Evolutionary conservation across 116 monocot genomes (phyloP).

Genomic region (Trichopus zeylanicus): DNA sequence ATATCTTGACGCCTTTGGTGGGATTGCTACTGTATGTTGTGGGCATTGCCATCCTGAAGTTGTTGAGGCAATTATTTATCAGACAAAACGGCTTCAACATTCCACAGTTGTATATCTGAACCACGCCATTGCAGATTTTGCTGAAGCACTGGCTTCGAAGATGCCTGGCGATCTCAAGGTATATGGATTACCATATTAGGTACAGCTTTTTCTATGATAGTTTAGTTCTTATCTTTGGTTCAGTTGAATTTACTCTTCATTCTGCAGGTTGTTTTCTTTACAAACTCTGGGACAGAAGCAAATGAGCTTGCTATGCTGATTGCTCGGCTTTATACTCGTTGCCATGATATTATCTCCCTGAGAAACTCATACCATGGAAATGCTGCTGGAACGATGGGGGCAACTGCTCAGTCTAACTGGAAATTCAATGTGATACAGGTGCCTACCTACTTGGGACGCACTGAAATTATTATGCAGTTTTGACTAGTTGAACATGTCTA

Average conservation of each 20-base stretch:
- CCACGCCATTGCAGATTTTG: conserved; percentile 76
- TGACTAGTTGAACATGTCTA: too few species aligned
- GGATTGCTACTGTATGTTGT: conserved; percentile 82
- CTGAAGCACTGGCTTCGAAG: conserved; percentile 78
- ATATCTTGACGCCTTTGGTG: conserved; percentile 83
- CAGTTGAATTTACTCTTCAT: neutral
- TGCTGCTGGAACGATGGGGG: conserved; percentile 81
- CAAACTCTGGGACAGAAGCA: conserved; percentile 95
- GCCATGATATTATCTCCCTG: conserved; percentile 77
- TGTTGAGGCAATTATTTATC: conserved; percentile 53
- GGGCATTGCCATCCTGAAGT: conserved; percentile 92
- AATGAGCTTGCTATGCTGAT: conserved; percentile 95
- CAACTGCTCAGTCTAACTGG: conserved; percentile 76
- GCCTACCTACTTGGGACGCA: neutral
- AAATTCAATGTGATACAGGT: conserved; percentile 90
- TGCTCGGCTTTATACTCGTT: conserved; percentile 71
- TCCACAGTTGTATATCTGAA: conserved; percentile 79
- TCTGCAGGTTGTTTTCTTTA: conserved; percentile 82
- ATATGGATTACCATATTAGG: neutral
- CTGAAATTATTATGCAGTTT: too few species aligned
- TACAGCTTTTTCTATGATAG: neutral
- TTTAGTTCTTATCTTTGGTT: neutral
- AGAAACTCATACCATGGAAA: conserved; percentile 91
- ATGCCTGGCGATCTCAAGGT: conserved; percentile 84
- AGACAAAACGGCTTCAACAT: conserved; percentile 64